These are phyloP conservation scores for Noccaea caerulescens DNA, from an alignment of 345 rosid species.

Conservation along the genomic window DNA sequence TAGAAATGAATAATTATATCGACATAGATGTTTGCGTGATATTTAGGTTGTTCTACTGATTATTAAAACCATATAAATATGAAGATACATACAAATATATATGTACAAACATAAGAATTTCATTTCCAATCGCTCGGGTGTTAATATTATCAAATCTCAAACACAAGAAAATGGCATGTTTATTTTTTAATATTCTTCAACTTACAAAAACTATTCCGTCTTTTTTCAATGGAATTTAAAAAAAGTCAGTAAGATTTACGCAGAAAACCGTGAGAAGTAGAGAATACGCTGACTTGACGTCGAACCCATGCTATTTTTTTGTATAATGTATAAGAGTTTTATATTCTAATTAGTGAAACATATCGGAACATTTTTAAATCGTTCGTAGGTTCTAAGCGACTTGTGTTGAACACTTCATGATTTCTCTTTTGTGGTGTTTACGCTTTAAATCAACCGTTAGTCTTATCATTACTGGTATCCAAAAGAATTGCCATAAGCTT, in stretches of 20 bases:
- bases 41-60: constrained; percentile 10
- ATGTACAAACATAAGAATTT: no score
- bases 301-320: constrained; percentile 23
- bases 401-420: constrained; percentile 14
- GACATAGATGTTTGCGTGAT: constrained; percentile 28
- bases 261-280: constrained; percentile 37
- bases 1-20: background rate
- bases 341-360: constrained; percentile 18
- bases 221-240: background rate
- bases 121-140: no score
- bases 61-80: background rate
- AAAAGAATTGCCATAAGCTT: background rate
- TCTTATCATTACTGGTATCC: background rate
- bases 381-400: constrained; percentile 41
- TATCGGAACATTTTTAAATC: constrained; percentile 24
- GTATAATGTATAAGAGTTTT: background rate
- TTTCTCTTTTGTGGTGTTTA: constrained; percentile 15
- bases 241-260: constrained; percentile 21
- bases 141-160: no score
- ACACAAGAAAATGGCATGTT: no score
- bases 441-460: constrained; percentile 14
- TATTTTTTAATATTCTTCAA: background rate
- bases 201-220: background rate
- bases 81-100: background rate
- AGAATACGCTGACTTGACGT: constrained; percentile 26